Evolutionary conservation across 805 yeast genomes (phyloP), one percentile per base, ranked within the genome.

Genomic region (Maudiozyma turicensis): DNA sequence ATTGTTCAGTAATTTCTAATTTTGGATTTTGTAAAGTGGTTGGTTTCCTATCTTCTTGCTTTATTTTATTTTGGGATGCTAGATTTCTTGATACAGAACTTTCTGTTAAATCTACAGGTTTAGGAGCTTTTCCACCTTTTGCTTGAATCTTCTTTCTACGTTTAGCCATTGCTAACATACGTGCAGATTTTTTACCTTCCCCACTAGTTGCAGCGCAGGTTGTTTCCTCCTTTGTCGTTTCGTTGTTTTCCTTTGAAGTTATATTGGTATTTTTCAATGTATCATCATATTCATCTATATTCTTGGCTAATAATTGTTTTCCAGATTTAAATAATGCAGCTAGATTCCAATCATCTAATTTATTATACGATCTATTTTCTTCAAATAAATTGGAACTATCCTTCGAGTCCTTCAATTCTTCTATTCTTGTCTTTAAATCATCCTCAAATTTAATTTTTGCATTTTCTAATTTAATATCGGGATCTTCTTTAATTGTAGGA

Each of bases 151-250:
- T 93, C 61, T 84, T 82, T 59, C 98, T 77, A 59, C 98, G 76
- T 58, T 85, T 84, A n/a, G 96, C 96, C 86, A 91, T 80, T 1
- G 96, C 98, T 52, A 87, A 78, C 74, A 89, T 77, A 64, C 97
- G 78, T 0, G 95, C 90, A 45, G 84, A 82, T 40, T 72, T 64
- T 45, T 68, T 64, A 8, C 46, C 57, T 37, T 55, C 26, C 26
- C 26, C 26, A 20, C 26, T 20, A 44, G 46, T 26, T 43, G 46
- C 26, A 32, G 48, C 15, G 32, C 45, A 37, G 6, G 40, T 8
- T 52, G 30, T 47, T 44, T 48, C 54, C 34, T 52, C 44, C 32
- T 54, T 52, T 29, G 44, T 46, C 14, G 48, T 10, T 56, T 54
- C 14, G 48, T 28, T 49, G 26, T 49, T 8, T 46, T 53, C 52